Evolutionary conservation across 805 yeast genomes (phyloP), one percentile per base, ranked within the genome.

Genomic region (Candida incommunis): DNA sequence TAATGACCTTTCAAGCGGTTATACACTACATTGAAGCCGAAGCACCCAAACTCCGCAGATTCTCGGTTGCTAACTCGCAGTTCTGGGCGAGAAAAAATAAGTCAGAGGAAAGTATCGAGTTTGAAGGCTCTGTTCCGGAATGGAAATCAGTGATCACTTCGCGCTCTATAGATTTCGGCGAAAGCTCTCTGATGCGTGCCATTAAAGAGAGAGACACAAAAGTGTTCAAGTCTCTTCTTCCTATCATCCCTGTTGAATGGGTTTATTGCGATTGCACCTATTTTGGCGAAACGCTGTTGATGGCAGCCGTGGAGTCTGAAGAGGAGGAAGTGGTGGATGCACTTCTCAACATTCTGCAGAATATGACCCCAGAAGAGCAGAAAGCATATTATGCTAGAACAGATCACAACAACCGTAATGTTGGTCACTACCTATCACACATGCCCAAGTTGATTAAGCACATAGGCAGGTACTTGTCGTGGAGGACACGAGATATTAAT

Each of bases 1-100:
- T 85, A 4, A 80, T 94, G 27, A 83, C 94, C 5, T 65, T 87
- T 41, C 94, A 84, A 52, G 94, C 85, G 0, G 90, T 83, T 0
- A 54, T 83, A 9, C 76, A 64, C 45, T 86, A 80, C 54, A 66
- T 84, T 21, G 62, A 60, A 31, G 62, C 68, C 4, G 69, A 68
- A 43, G 40, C 64, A 4, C 60, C 62, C 1, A 54, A 56, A 3
- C 58, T 79, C 43, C 54, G 64, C 3, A 48, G 52, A 1, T 57
- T 63, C 15, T 75, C 86, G 0, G 55, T 56, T 2, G 55, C 54
- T 1, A 83, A 82, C 57, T 59, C 59, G 40, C 56, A 58, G 20
- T 64, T 79, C 29, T 78, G 84, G 78, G 53, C 64, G 1, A 56
- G 67, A 7, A 68, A 81, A 11, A 65, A 65, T 31, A 41, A 48